Base-by-base conservation (phyloP, 805 yeast genomes). In the Clavispora asparagi region DNA sequence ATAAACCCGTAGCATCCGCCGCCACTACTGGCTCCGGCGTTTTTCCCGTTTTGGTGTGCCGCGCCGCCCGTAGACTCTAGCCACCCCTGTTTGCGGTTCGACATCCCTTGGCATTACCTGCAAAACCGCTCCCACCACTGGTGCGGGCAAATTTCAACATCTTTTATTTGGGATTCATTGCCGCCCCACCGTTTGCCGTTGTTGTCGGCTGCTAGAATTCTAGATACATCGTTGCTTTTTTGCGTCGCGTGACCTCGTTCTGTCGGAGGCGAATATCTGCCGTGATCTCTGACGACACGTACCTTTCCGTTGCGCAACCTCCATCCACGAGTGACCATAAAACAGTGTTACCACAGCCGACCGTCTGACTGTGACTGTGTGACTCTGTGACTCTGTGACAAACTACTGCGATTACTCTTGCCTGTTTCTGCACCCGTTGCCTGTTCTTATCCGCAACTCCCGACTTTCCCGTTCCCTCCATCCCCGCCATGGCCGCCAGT, bases 401-500 rank as follows among this genome's bases (percentile, higher is more conserved):
- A n/a, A n/a, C n/a, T 19, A 19, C 23, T 19, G 23, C 5, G 23
- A 19, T 5, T 19, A 19, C 23, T n/a, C n/a, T n/a, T n/a, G n/a
- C n/a, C n/a, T 19, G 23, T 5, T 19, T 19, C 23, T 19, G 23
- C 23, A 19, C 30, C 12, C 17, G n/a, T n/a, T n/a, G n/a, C n/a
- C 23, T 17, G 12, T 17, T 33, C 37, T 2, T 14, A 33, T 8
- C n/a, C n/a, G 37, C 7, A 13, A 14, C 35, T 7, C 35, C 17
- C 39, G 19, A 4, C 40, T 26, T 7, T 13, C 27, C 14, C 39
- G 4, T 12, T 17, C 8, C 23, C 6, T 25, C 30, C 31, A 7
- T 28, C 17, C 10, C 35, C 45, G 53, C 28, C 42, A 67, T 67
- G 72, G 71, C 70, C 25, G 70, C 70, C 39, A 60, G 61, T 43